Evolutionary conservation across 1,284 basidiomycete genomes (phyloP).

Genomic region (Apiotrichum laibachii): DNA sequence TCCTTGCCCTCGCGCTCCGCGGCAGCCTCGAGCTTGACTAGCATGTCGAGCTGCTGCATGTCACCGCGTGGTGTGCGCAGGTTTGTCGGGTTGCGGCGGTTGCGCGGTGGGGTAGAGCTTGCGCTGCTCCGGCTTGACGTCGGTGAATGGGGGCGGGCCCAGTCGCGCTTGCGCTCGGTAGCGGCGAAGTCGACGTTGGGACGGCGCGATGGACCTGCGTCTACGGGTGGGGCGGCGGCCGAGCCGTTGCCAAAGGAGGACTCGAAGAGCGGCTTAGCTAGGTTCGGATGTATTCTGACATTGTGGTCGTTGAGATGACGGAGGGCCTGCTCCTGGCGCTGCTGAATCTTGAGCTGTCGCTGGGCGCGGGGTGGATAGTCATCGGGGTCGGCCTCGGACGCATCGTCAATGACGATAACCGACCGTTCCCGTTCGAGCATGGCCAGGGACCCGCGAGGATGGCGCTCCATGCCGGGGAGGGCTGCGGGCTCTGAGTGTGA

Average conservation of each 20-base stretch:
- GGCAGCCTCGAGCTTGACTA: no score
- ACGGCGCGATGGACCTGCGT: background rate
- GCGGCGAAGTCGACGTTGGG: background rate
- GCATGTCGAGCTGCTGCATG: no score
- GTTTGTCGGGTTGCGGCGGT: no score
- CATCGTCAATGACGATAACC: constrained; percentile 5
- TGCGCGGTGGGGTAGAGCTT: background rate
- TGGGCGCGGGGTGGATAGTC: background rate
- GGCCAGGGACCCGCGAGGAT: background rate
- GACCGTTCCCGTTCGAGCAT: background rate
- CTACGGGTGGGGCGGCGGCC: background rate
- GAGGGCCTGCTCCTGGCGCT: background rate
- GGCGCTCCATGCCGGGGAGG: background rate
- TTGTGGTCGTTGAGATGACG: constrained; percentile 15
- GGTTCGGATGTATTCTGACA: constrained; percentile 3
- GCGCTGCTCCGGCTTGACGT: background rate
- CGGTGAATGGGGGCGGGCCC: background rate
- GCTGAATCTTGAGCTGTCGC: background rate
- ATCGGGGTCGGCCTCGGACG: constrained; percentile 3
- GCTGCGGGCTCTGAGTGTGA: background rate
- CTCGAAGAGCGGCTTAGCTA: background rate
- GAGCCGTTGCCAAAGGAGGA: constrained; percentile 4
- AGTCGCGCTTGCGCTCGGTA: background rate
- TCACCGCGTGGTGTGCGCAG: no score
- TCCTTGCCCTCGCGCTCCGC: no score